phyloP scores from a whole-genome alignment of 768 basidiomycete genomes.

The Russula emetica region DNA sequence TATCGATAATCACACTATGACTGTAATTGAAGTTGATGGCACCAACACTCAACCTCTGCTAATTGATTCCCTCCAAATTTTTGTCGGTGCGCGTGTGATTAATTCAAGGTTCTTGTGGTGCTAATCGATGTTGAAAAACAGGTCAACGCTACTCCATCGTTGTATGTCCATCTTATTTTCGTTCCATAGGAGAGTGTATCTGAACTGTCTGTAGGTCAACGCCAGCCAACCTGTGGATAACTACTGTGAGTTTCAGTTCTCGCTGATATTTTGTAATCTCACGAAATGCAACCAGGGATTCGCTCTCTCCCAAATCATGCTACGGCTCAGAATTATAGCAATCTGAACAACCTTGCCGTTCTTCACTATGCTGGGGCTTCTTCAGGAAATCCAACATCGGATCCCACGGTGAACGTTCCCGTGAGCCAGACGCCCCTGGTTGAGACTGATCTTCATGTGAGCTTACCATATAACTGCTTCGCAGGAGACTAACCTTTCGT shows the following conservation, averaged over 20 bases:
- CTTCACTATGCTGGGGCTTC: constrained; percentile 27
- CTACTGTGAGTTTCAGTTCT: neutral
- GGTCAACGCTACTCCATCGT: neutral
- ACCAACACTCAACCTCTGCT: constrained; percentile 40
- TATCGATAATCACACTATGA: constrained; percentile 37
- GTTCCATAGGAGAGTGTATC: neutral
- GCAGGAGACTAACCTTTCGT: neutral
- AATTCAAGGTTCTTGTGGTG: neutral
- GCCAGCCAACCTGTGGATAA: neutral
- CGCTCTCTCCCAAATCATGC: neutral
- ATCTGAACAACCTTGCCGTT: constrained; percentile 12
- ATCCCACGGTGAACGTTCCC: constrained; percentile 8
- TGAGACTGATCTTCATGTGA: constrained; percentile 22
- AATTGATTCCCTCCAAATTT: constrained; percentile 44
- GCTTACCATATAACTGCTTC: neutral
- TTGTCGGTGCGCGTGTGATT: constrained; percentile 32
- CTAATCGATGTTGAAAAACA: neutral
- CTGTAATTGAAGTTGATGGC: constrained; percentile 29
- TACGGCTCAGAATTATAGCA: neutral
- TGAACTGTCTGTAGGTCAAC: neutral
- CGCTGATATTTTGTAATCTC: constrained; percentile 19
- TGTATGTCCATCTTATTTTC: neutral
- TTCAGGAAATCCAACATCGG: constrained; percentile 11
- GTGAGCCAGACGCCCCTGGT: constrained; percentile 9
- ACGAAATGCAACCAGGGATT: neutral